A percentile compares a stretch with the other conserved stretches of the same genome.
Conservation (phyloP, 129 eudicot genomes). For the Artemisia annua region DNA sequence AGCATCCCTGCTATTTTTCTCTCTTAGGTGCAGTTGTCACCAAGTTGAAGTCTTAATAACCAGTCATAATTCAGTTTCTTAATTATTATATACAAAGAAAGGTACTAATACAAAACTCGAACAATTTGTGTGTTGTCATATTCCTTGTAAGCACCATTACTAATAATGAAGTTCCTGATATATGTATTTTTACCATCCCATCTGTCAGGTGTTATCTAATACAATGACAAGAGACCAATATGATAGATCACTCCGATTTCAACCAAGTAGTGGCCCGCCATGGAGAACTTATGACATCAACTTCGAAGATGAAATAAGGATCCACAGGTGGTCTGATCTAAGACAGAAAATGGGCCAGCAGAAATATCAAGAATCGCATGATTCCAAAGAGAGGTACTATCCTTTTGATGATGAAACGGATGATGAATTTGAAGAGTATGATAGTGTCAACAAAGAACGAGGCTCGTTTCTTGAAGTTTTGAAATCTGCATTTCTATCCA, state of each 20-base stretch:
- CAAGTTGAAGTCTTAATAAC: too few species aligned
- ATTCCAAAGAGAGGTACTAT: constrained; percentile 33
- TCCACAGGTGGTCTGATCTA: constrained; percentile 64
- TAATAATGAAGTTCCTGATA: neutral
- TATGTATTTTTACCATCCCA: neutral
- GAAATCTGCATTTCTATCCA: constrained; percentile 63
- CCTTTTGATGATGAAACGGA: constrained; percentile 40
- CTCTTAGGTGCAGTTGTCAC: too few species aligned
- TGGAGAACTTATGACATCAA: constrained; percentile 42
- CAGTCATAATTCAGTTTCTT: neutral
- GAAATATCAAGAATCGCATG: constrained; percentile 39
- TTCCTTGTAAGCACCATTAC: constrained; percentile 11
- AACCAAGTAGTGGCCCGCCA: constrained; percentile 37
- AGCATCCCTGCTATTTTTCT: too few species aligned
- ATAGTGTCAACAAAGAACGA: constrained; percentile 36
- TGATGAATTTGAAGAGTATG: constrained; percentile 38
- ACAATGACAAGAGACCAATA: constrained; percentile 60
- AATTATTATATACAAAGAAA: neutral
- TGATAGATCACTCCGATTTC: constrained; percentile 47
- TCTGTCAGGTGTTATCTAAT: constrained; percentile 61
- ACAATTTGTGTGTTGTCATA: neutral
- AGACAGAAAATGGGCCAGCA: constrained; percentile 56
- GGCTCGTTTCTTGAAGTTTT: constrained; percentile 62
- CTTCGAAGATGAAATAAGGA: constrained; percentile 50
- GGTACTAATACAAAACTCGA: neutral